A percentile compares a stretch with the other conserved stretches of the same genome.
phyloP scores from a whole-genome alignment of 805 yeast species.

The Suhomyces faveliae region DNA sequence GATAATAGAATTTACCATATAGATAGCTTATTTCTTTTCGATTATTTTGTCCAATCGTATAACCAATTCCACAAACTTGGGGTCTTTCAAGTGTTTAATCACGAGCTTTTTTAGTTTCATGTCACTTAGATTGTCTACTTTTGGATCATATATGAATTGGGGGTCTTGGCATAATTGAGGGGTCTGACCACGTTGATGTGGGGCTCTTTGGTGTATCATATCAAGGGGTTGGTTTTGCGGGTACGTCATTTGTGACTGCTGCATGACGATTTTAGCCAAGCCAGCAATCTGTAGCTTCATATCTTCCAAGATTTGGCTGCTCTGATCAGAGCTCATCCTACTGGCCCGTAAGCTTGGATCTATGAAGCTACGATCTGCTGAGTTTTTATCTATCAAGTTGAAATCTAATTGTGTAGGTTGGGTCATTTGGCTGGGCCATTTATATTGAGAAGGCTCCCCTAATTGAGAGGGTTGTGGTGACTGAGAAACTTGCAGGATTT shows the following conservation, averaged over 20 bases:
- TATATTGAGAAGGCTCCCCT: neutral
- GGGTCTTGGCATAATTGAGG: too few species aligned
- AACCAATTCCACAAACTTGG: slow-evolving; percentile 16
- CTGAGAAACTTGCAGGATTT: neutral
- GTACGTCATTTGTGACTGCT: neutral
- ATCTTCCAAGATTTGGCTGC: neutral
- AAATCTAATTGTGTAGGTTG: neutral
- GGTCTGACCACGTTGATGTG: neutral
- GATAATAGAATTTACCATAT: neutral
- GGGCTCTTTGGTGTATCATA: neutral
- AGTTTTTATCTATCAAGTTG: neutral
- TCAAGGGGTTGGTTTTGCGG: neutral
- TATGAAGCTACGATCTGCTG: too few species aligned
- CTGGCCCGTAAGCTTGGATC: too few species aligned
- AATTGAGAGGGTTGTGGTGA: neutral
- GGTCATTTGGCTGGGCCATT: neutral
- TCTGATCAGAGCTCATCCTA: too few species aligned
- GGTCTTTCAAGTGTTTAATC: slow-evolving; percentile 11
- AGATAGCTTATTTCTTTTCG: neutral
- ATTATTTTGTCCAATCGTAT: slow-evolving; percentile 17
- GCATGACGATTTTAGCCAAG: neutral
- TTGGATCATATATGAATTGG: neutral
- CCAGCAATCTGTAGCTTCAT: neutral
- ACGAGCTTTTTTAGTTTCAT: neutral
- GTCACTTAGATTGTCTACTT: neutral